Base-by-base conservation (phyloP, 371 early-diverging fungal species). In the Mortierella sp. region DNA sequence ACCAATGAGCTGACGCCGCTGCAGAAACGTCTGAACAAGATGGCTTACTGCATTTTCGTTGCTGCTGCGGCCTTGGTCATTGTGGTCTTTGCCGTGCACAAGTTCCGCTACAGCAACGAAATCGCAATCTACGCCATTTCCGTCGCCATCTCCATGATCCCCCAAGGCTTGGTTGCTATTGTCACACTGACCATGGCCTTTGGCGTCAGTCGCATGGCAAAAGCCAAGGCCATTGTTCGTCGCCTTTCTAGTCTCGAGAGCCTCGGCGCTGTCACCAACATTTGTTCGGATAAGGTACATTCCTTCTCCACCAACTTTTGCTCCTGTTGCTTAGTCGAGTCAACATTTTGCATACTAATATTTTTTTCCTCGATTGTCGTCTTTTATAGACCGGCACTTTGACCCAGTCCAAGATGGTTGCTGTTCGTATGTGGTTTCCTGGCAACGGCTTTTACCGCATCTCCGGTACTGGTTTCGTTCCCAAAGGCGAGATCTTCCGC, bases 131-230 rank as follows among this genome's bases (percentile, higher is more conserved):
- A 95, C 78, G 94, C 94, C 10, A 92, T 96, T 44, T 92, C 95
- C 39, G 88, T 98, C 31, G 97, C 95, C 40, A 97, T 99, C 68
- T 93, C 97, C 24, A 95, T 96, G 31, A 96, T 99, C 72, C 99
- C 99, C 31, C 97, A 98, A 87, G 99, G 99, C 70, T 90, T 98
- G n/a, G 93, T 97, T 4, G 97, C 97, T 41, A 96, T 97, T n/a
- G 88, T 94, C 48, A 95, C 95, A 0, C 87, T 98, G 53, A 96
- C 98, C 10, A 96, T 98, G 93, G 97, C 98, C 0, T 86, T 96
- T 76, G 97, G 97, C 82, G 98, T 98, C 11, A 87, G 90, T 39
- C 85, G 94, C 34, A 95, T 99, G 97, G 96, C 97, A 29, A 90
- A 91, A 58, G 89, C 91, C 63, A 91, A 96, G 64, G 97, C 96